Base-by-base conservation (phyloP, 1,139 yeast species). In the Geotrichum cucujoidarum region DNA sequence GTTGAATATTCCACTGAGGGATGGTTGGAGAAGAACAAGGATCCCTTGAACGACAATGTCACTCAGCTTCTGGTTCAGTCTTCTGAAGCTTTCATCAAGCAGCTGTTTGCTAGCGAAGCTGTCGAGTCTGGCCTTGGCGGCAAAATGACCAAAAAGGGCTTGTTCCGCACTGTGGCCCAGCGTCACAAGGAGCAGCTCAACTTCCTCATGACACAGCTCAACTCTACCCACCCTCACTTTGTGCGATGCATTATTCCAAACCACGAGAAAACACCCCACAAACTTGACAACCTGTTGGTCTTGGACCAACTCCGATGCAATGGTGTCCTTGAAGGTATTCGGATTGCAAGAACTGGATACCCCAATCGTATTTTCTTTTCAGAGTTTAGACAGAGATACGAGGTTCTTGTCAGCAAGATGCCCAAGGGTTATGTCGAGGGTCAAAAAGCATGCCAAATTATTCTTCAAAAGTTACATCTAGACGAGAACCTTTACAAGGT, bases 251-350 rank as follows among this genome's bases (percentile, higher is more conserved):
- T 94, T 48, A 72, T 94, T 43, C 99, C 99, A 7, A 94, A 94
- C 60, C 79, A 80, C 55, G 72, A 76, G 33, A 90, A 92, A 62
- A 74, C 73, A 51, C 81, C 97, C 0, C 78, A 77, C 41, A 71
- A 74, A 43, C 84, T 92, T 60, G 90, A 89, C 59, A 87, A 84
- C 59, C 70, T 68, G 27, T 70, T 94, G 35, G 95, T 94, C 3
- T 71, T 92, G 45, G 92, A 86, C 52, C 99, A 94, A 67, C 73
- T 94, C 53, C 75, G 97, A 54, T 94, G 97, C 64, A 94, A 94
- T 63, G 99, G 99, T 75, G 99, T 94, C 13, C 70, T 94, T 44
- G 99, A 94, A 71, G 99, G 99, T 55, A 94, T 94, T 38, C 76
- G 98, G 66, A 92, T 94, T 54, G 95, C 97, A 0, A 76, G 99